Conservation (phyloP, 2,329 filamentous ascomycete genomes). For the Parafenestella ontariensis region DNA sequence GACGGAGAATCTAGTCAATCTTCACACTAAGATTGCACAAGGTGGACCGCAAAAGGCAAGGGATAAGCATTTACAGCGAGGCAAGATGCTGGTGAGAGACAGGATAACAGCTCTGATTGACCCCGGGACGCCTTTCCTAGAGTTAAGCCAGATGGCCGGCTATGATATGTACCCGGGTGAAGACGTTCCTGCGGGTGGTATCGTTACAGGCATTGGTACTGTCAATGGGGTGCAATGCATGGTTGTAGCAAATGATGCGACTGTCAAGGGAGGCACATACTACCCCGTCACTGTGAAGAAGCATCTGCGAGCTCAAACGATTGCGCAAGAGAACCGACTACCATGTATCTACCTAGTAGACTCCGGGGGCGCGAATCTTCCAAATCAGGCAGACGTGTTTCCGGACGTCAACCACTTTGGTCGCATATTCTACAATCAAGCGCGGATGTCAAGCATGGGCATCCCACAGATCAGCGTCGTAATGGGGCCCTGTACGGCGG, state of each 20-base stretch:
- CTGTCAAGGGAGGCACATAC: slow-evolving; percentile 96
- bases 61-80: slow-evolving; percentile 84
- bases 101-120: slow-evolving; percentile 87
- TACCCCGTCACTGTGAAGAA: slow-evolving; percentile 98
- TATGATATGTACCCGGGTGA: slow-evolving; percentile 85
- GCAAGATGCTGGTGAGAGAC: slow-evolving; percentile 94
- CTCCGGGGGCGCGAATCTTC: slow-evolving; percentile 92
- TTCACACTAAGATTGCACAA: slow-evolving; percentile 74
- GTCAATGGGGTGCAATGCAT: slow-evolving; percentile 92
- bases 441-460: slow-evolving; percentile 84
- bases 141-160: slow-evolving; percentile 91
- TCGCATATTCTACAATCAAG: slow-evolving; percentile 98
- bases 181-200: slow-evolving; percentile 86
- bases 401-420: slow-evolving; percentile 95
- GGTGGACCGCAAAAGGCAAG: slow-evolving; percentile 83
- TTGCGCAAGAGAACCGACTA: slow-evolving; percentile 83
- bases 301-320: slow-evolving; percentile 88
- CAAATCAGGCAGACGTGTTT: slow-evolving; percentile 94
- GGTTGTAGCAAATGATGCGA: slow-evolving; percentile 95
- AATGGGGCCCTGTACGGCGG: slow-evolving; percentile 96
- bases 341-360: slow-evolving; percentile 96
- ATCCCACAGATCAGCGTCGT: slow-evolving; percentile 95
- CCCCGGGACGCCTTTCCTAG: slow-evolving; percentile 86
- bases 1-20: slow-evolving; percentile 69
- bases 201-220: slow-evolving; percentile 89